Evolutionary conservation across 768 basidiomycete genomes (phyloP), one percentile per base, ranked within the genome.

Genomic region (Podaxis sp.): DNA sequence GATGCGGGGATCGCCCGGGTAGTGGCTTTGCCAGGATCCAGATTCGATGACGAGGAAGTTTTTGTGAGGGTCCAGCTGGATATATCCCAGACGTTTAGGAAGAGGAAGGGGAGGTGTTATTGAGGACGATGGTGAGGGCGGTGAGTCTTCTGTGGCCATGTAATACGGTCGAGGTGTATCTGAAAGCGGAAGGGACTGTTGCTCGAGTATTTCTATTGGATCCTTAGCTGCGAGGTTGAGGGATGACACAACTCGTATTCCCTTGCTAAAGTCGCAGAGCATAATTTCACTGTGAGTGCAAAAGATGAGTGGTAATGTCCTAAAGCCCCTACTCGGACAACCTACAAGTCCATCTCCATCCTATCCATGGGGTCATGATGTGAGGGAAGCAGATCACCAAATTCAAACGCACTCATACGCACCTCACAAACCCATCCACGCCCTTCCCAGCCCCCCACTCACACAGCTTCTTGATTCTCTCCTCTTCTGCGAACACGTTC

Each of bases 401-500:
- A 43, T 17, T 2, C 41, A n/a, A 6, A 19, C 2, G 29, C 29
- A 29, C 2, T 6, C 17, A 43, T 43, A 43, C 41, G 4, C 17
- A 43, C 41, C 41, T 43, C 15, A 43, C 41, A 43, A 43, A 43
- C 41, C 41, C 41, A n/a, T 43, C 41, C 4, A 43, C 41, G 8
- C n/a, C 41, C 17, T 8, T 43, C 13, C 1, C 41, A 15, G 1
- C 19, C 11, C 41, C 41, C 41, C 41, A 43, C 4, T 3, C 41
- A 43, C 41, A 43, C 13, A 43, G 19, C 19, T 43, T 43, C 7
- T 15, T 43, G 13, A 43, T 43, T 4, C 72, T 12, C 79, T 82
- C 79, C 19, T 58, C 54, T 19, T 85, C 83, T 1, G 69, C 57
- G 1, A 19, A 53, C 5, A 69, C 55, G 57, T 24, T 17, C 15